phyloP scores from a whole-genome alignment of 169 alveolate species.

The Amoebophrya sp. region DNA sequence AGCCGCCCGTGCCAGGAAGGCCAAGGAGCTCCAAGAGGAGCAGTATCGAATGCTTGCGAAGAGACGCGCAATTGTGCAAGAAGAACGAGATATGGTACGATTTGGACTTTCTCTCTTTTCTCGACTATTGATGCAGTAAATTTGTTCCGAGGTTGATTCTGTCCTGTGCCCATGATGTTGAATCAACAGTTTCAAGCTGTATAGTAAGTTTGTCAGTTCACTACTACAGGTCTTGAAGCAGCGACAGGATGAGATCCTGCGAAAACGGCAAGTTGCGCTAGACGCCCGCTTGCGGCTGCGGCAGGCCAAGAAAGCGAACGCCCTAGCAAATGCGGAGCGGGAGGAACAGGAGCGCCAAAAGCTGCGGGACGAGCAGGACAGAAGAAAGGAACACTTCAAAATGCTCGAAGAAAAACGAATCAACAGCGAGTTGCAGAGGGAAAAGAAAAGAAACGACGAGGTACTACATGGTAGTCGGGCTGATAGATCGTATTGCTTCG shows the following conservation, averaged over 20 bases:
- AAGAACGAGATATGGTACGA: background rate
- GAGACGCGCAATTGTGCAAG: background rate
- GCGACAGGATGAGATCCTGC: background rate
- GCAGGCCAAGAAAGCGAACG: slow-evolving; percentile 4
- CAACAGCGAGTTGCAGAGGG: background rate
- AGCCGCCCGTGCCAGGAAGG: background rate
- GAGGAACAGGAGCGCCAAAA: background rate
- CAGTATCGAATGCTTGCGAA: background rate
- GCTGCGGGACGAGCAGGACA: background rate
- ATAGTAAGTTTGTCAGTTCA: too few species aligned
- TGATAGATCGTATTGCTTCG: background rate
- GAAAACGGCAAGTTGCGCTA: background rate
- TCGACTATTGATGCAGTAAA: too few species aligned
- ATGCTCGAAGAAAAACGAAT: background rate
- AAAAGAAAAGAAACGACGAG: background rate
- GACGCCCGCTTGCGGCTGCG: background rate
- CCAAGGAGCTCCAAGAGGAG: background rate
- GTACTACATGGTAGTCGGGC: background rate
- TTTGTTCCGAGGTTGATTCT: too few species aligned
- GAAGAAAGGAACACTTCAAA: background rate
- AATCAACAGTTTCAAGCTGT: too few species aligned
- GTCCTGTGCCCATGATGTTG: too few species aligned
- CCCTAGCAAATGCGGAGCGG: background rate
- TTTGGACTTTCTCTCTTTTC: too few species aligned
- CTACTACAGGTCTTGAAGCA: background rate